Percentiles rank a stretch among this genome's conserved stretches.
phyloP scores from a whole-genome alignment of 225 moss, liverwort and hornwort genomes.

The Sphagnum contortum region DNA sequence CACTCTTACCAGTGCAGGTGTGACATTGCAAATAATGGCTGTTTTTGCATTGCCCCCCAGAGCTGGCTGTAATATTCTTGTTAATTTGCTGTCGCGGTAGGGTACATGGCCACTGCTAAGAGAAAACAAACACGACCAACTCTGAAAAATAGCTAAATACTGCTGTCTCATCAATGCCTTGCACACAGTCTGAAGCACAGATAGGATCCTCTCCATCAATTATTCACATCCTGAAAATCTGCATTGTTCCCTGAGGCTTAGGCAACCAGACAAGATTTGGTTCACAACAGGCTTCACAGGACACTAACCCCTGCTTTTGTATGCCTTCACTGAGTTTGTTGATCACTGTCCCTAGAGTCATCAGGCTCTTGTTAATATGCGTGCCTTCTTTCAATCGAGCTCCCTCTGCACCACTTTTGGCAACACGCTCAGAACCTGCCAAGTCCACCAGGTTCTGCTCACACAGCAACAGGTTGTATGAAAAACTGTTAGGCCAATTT shows the following conservation, averaged over 20 bases:
- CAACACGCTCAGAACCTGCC: conserved; percentile 89
- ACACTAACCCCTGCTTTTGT: conserved; percentile 74
- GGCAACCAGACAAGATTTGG: too few species aligned
- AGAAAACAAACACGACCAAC: too few species aligned
- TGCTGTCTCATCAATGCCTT: conserved; percentile 71
- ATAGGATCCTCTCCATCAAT: too few species aligned
- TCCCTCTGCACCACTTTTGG: conserved; percentile 92
- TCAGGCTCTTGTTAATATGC: conserved; percentile 96
- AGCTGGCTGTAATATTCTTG: conserved; percentile 88
- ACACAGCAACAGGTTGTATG: neutral
- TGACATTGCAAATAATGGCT: conserved; percentile 86
- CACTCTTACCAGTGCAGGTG: conserved; percentile 70
- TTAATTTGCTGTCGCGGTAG: conserved; percentile 96
- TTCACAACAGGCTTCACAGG: too few species aligned
- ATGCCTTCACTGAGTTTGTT: conserved; percentile 96
- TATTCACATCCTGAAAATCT: too few species aligned
- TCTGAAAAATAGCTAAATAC: too few species aligned
- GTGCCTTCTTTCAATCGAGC: conserved; percentile 93
- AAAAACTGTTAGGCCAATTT: too few species aligned
- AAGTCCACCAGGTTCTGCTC: conserved; percentile 88
- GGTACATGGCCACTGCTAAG: conserved; percentile 75
- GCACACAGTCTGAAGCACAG: conserved; percentile 35
- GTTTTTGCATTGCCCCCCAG: conserved; percentile 96
- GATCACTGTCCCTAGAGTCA: conserved; percentile 97
- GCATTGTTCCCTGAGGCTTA: too few species aligned